Conservation (phyloP, 306 rosid species). For the Bauhinia variegata region DNA sequence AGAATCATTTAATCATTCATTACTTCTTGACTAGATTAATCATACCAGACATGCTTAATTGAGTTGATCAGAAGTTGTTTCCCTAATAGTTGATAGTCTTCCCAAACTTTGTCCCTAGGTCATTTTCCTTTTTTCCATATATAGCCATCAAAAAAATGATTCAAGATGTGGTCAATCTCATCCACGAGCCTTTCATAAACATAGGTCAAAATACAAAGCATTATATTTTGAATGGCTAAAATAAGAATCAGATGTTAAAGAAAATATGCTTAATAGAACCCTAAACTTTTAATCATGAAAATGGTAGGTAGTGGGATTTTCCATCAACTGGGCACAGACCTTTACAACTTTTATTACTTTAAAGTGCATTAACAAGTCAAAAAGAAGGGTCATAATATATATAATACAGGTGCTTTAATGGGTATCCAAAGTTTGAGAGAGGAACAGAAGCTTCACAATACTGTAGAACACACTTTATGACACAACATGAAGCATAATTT, state of each 20-base stretch:
- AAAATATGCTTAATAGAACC: no score
- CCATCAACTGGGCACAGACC: conserved; percentile 33
- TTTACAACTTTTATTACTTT: conserved; percentile 41
- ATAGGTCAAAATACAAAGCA: neutral
- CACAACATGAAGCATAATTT: conserved; percentile 37
- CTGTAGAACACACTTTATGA: conserved; percentile 33
- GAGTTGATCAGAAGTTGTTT: no score
- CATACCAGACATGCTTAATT: no score
- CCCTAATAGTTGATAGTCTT: no score
- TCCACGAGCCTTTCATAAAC: no score
- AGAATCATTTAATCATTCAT: no score
- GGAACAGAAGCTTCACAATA: conserved; percentile 33
- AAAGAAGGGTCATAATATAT: conserved; percentile 39
- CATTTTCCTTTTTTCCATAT: no score
- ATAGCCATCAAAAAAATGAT: no score
- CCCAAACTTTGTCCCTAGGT: no score
- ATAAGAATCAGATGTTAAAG: neutral
- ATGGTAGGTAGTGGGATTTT: conserved; percentile 26
- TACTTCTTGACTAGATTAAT: no score
- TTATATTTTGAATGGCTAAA: neutral
- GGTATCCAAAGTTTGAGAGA: conserved; percentile 66
- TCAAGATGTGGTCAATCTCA: neutral
- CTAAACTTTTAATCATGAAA: no score
- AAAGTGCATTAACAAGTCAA: conserved; percentile 47
- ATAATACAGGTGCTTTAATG: conserved; percentile 45